Percentiles rank a stretch among this genome's conserved stretches.
Conservation (phyloP, 306 rosid genomes). For the Purshia tridentata region DNA sequence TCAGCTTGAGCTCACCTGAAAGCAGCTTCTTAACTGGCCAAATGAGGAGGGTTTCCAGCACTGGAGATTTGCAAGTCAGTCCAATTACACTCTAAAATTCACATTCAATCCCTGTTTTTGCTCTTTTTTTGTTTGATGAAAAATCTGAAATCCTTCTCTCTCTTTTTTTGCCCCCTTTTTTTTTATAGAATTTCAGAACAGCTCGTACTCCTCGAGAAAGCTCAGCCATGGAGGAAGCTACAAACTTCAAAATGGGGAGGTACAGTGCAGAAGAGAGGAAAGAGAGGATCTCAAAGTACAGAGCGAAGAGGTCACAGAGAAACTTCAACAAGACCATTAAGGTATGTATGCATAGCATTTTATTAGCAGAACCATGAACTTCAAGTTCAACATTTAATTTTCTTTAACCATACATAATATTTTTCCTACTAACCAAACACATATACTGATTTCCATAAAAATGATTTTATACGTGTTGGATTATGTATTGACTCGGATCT, state of each 20-base stretch:
- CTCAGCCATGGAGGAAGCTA: constrained; percentile 47
- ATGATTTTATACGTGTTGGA: not conserved
- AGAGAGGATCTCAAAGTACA: constrained; percentile 82
- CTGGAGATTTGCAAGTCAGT: constrained; percentile 81
- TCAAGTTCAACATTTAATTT: not conserved
- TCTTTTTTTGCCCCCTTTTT: not conserved
- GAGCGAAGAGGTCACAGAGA: constrained; percentile 86
- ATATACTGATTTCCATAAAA: not conserved
- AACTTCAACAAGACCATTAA: constrained; percentile 95
- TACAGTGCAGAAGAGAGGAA: constrained; percentile 86
- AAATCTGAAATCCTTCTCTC: not conserved
- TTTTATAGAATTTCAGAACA: constrained; percentile 41
- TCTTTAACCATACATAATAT: not conserved
- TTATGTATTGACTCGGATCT: not conserved
- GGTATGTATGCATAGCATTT: constrained; percentile 33
- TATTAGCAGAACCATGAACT: too few species aligned
- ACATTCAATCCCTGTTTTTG: not conserved
- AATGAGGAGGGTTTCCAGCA: constrained; percentile 60
- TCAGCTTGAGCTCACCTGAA: constrained; percentile 42
- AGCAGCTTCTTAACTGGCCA: constrained; percentile 40
- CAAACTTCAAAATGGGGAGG: constrained; percentile 64
- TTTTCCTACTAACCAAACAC: not conserved
- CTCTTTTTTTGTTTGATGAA: not conserved
- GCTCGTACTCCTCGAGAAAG: constrained; percentile 42
- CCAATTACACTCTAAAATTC: not conserved